A percentile compares a stretch with the other conserved stretches of the same genome.
phyloP scores from a whole-genome alignment of 2,329 filamentous ascomycete species.

The Huntiella abstrusa region DNA sequence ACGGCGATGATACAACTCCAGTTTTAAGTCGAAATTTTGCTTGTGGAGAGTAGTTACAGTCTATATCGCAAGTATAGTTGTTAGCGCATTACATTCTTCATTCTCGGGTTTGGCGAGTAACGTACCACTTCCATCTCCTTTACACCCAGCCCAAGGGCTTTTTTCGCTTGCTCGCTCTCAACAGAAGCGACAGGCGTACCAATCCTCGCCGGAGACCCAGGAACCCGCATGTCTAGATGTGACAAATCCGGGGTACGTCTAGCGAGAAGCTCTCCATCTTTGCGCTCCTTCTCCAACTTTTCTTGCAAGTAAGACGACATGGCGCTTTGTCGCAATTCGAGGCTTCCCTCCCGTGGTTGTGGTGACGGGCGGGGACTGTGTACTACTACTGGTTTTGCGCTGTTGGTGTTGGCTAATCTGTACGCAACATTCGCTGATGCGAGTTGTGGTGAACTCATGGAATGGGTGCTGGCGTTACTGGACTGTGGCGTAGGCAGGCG shows the following conservation, averaged over 20 bases:
- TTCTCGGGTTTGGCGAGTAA: not conserved
- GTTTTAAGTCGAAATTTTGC: constrained; percentile 58
- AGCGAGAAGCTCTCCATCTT: constrained; percentile 13
- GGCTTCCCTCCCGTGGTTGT: constrained; percentile 22
- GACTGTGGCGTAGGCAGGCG: constrained; percentile 20
- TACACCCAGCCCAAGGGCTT: constrained; percentile 31
- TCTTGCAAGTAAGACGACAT: constrained; percentile 36
- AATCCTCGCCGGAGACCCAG: constrained; percentile 7
- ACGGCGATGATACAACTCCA: constrained; percentile 51
- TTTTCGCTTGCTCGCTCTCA: constrained; percentile 25
- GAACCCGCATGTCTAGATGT: constrained; percentile 6
- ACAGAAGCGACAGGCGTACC: constrained; percentile 4
- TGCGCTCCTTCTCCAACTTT: constrained; percentile 28
- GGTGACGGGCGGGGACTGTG: constrained; percentile 24
- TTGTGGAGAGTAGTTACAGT: constrained; percentile 51
- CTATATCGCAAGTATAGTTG: constrained; percentile 18
- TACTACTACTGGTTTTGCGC: constrained; percentile 18
- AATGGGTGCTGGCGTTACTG: constrained; percentile 24
- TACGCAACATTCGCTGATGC: constrained; percentile 18
- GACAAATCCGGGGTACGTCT: constrained; percentile 9
- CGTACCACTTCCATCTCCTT: constrained; percentile 50
- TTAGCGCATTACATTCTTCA: constrained; percentile 4
- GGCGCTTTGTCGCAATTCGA: constrained; percentile 23
- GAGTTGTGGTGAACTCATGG: constrained; percentile 20
- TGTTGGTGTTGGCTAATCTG: constrained; percentile 23